These are phyloP conservation scores for Termitomyces titanicus DNA, from an alignment of 768 basidiomycete genomes.

Conservation along the genomic window DNA sequence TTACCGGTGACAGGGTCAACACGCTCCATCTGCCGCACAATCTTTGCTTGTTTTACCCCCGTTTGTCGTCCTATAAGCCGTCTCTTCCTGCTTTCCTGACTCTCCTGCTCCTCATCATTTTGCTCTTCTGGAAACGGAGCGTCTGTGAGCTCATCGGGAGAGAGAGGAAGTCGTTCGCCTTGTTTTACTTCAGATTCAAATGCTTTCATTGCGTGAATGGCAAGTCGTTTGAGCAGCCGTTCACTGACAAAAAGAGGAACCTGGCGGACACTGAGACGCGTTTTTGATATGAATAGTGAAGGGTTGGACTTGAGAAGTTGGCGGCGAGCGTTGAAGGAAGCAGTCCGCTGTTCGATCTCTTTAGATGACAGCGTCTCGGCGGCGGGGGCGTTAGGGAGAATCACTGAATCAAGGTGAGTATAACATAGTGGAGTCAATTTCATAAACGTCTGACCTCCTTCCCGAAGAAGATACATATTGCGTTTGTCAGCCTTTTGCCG, in stretches of 20 bases:
- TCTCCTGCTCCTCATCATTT: constrained; percentile 19
- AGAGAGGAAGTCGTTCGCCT: constrained; percentile 57
- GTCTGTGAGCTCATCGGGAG: constrained; percentile 66
- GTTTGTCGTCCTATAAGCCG: constrained; percentile 25
- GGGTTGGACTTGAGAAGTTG: constrained; percentile 87
- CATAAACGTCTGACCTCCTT: constrained; percentile 70
- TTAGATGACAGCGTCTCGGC: constrained; percentile 64
- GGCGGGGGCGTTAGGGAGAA: constrained; percentile 83
- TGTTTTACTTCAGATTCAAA: constrained; percentile 79
- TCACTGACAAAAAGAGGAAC: constrained; percentile 90
- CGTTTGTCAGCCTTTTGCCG: constrained; percentile 92
- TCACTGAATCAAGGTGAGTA: constrained; percentile 48
- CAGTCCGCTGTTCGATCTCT: constrained; percentile 83
- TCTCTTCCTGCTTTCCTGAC: constrained; percentile 24
- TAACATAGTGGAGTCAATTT: not conserved
- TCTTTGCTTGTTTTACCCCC: constrained; percentile 85
- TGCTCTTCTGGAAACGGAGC: constrained; percentile 12
- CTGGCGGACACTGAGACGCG: constrained; percentile 90
- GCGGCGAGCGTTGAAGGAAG: constrained; percentile 82
- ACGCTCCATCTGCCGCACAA: constrained; percentile 87
- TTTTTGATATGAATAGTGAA: constrained; percentile 90
- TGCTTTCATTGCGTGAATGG: constrained; percentile 70
- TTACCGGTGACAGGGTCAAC: constrained; percentile 85
- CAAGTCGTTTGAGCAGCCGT: constrained; percentile 83
- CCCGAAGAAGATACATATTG: constrained; percentile 91